Percentiles rank a stretch among this genome's conserved stretches.
Conservation (phyloP, 177 flowering plant genomes). For the Telopea speciosissima region DNA sequence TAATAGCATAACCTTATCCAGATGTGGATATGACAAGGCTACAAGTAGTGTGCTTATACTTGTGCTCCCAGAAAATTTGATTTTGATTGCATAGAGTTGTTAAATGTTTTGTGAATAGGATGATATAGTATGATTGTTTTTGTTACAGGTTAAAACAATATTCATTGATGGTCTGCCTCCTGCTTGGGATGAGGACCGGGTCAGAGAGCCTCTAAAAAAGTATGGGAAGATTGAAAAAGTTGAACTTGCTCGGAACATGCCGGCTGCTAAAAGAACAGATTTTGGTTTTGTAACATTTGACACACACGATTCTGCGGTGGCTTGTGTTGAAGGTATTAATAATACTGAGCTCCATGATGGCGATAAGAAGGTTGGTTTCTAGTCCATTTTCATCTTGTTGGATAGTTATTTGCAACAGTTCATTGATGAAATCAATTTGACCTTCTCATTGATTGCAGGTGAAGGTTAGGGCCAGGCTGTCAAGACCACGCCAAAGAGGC, state of each 20-base stretch:
- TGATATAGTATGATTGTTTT: neutral
- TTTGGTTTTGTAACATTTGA: constrained; percentile 36
- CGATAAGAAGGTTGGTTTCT: constrained; percentile 24
- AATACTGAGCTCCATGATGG: constrained; percentile 30
- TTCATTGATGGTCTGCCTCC: constrained; percentile 33
- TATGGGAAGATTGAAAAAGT: constrained; percentile 31
- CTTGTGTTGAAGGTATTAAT: constrained; percentile 28
- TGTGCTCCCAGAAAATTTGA: neutral
- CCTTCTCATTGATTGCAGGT: constrained; percentile 11
- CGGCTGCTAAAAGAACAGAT: constrained; percentile 40
- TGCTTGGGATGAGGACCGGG: constrained; percentile 32
- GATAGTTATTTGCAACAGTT: neutral
- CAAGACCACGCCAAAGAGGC: constrained; percentile 35
- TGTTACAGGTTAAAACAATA: constrained; percentile 26
- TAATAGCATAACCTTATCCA: neutral
- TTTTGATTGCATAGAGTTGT: neutral
- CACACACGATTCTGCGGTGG: constrained; percentile 29
- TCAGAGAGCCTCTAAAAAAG: constrained; percentile 18
- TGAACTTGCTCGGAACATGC: constrained; percentile 39
- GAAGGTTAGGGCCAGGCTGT: constrained; percentile 32
- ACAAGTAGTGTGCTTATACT: neutral
- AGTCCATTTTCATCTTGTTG: constrained; percentile 1
- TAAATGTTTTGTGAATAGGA: neutral
- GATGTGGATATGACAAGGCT: neutral
- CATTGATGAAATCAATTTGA: neutral